Percentiles rank a stretch among this genome's conserved stretches.
These are phyloP conservation scores for Fusarium cicatricum DNA, from an alignment of 2,329 filamentous ascomycete species.

Conservation along the genomic window DNA sequence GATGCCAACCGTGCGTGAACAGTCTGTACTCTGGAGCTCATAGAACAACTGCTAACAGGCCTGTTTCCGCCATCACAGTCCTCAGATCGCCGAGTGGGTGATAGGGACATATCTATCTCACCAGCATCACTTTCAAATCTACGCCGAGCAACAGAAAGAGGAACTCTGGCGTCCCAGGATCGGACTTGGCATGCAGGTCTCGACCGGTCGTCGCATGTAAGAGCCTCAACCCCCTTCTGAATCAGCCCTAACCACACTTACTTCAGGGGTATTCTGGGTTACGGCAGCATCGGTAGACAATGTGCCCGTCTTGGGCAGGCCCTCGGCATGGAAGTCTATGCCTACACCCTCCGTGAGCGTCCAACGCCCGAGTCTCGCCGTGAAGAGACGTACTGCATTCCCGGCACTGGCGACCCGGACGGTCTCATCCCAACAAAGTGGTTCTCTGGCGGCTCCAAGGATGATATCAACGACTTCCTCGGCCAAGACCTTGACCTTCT, in stretches of 20 bases:
- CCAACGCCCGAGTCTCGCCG: slow-evolving; percentile 64
- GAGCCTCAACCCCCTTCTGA: slow-evolving; percentile 5
- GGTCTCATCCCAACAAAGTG: slow-evolving; percentile 53
- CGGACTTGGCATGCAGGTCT: slow-evolving; percentile 42
- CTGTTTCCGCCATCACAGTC: slow-evolving; percentile 38
- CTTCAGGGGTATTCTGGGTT: slow-evolving; percentile 51
- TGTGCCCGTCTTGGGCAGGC: slow-evolving; percentile 59
- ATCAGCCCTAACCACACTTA: neutral
- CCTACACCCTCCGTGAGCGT: slow-evolving; percentile 70
- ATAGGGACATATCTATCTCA: slow-evolving; percentile 48
- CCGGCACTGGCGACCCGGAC: slow-evolving; percentile 63
- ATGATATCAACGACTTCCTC: slow-evolving; percentile 53
- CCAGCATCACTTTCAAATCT: slow-evolving; percentile 44
- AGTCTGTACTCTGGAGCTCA: no score
- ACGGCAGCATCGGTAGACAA: slow-evolving; percentile 56
- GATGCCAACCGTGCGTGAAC: slow-evolving; percentile 51
- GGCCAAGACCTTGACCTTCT: slow-evolving; percentile 54
- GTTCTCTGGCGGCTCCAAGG: slow-evolving; percentile 49
- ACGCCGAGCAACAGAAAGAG: slow-evolving; percentile 42
- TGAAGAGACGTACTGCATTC: slow-evolving; percentile 69
- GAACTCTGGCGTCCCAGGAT: slow-evolving; percentile 39
- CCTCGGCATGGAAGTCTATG: slow-evolving; percentile 72
- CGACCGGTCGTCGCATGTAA: slow-evolving; percentile 47
- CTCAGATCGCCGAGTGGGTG: slow-evolving; percentile 54
- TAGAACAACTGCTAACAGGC: no score